Evolutionary conservation across 345 rosid species (phyloP).

Genomic region (Populus ilicifolia): DNA sequence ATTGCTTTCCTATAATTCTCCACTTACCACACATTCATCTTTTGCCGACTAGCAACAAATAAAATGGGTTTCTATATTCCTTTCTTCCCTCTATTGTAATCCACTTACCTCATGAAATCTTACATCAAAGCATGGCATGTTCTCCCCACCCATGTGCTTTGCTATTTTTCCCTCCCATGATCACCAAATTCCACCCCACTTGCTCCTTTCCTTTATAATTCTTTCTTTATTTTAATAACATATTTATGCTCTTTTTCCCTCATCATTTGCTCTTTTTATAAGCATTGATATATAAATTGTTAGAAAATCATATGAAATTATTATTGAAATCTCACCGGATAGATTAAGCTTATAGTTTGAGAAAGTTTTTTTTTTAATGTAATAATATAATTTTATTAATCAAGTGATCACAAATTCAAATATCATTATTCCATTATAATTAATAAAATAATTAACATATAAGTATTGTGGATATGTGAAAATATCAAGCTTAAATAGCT

Average conservation of each 20-base stretch:
- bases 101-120: not conserved
- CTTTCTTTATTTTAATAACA: not conserved
- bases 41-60: not conserved
- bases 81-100: not conserved
- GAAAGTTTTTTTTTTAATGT: too few species aligned
- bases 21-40: not conserved
- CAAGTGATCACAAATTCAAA: too few species aligned
- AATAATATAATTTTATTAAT: accelerated
- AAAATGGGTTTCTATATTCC: not conserved
- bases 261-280: not conserved
- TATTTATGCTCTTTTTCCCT: not conserved
- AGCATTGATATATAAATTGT: too few species aligned
- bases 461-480: accelerated
- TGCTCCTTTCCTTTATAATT: not conserved
- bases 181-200: not conserved
- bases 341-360: too few species aligned
- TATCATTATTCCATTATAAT: too few species aligned
- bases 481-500: too few species aligned
- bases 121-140: not conserved
- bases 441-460: too few species aligned
- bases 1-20: not conserved
- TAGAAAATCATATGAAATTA: too few species aligned
- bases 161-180: not conserved
- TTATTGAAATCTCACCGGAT: accelerated
- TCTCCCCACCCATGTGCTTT: not conserved